A percentile compares a stretch with the other conserved stretches of the same genome.
These are phyloP conservation scores for Candida methanosorbosa DNA, from an alignment of 805 yeast genomes.

Conservation along the genomic window DNA sequence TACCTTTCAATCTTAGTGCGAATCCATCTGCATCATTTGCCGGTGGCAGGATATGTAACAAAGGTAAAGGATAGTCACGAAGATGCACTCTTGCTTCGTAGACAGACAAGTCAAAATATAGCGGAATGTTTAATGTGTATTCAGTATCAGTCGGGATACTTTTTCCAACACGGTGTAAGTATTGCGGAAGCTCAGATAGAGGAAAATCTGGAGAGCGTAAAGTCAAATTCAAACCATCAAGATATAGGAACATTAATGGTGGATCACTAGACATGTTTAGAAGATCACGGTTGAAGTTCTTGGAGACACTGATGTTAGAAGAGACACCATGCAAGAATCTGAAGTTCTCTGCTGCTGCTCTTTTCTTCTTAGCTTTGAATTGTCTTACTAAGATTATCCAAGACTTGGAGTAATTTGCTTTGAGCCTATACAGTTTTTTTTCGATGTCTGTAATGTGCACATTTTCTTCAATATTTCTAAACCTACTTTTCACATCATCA, in stretches of 20 bases:
- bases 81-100: constrained; percentile 61
- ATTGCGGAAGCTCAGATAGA: constrained; percentile 43
- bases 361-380: constrained; percentile 31
- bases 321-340: constrained; percentile 33
- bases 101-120: constrained; percentile 45
- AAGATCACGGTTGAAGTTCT: constrained; percentile 34
- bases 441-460: constrained; percentile 4
- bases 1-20: constrained; percentile 42
- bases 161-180: constrained; percentile 65
- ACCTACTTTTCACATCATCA: neutral
- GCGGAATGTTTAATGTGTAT: constrained; percentile 64
- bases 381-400: constrained; percentile 65
- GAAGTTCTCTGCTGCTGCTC: constrained; percentile 30
- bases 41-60: constrained; percentile 55
- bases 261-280: constrained; percentile 39
- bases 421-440: constrained; percentile 11
- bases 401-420: constrained; percentile 30
- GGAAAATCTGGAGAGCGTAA: constrained; percentile 41
- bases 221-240: constrained; percentile 38
- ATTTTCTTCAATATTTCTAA: neutral
- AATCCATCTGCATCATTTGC: constrained; percentile 5
- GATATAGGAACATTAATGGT: constrained; percentile 36
- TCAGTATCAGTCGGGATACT: constrained; percentile 67
- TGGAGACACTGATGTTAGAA: constrained; percentile 25
- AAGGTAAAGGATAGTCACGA: constrained; percentile 82